Base-by-base conservation (phyloP, 257 asterid species). In the Gardenia jasminoides region DNA sequence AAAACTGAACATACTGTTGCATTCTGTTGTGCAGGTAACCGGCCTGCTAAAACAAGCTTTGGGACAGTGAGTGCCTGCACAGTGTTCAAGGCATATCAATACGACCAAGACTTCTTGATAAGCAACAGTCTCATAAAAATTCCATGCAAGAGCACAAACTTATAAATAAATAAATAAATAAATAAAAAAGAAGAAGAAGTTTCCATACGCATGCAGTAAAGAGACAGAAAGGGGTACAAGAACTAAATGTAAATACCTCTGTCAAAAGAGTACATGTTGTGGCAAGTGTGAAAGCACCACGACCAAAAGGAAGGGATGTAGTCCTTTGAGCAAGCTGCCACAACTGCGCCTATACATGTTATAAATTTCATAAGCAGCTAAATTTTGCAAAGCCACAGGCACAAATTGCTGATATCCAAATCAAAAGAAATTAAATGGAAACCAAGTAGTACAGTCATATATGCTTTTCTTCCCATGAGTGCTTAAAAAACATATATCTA, bases 301-400 rank as follows among this genome's bases (percentile, higher is more conserved):
- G 99, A 39, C 99, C 99, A 84, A 93, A 91, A 81, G 99, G 97
- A 86, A 95, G 94, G 75, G 99, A 89, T 78, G 97, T 92, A 22
- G 99, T 95, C 87, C 98, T 91, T 83, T 93, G 99, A 74, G 99
- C 99, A 89, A 95, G 97, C 87, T 95, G 98, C 99, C 97, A 93
- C 83, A 95, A 90, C 80, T 95, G 98, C 80, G 96, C 91, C 99
- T 95, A 85, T 76, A 76, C 52, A 58, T 24, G 24, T 56, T 15
- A 28, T 8, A 56, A 39, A 56, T 50, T 56, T 54, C 39, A 56
- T 22, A 20, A 39, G 56, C 64, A 31, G 13, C 69, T 39, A 36
- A 36, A 11, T 24, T 39, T 28, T 74, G 54, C 30, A 36, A 30
- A 50, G 47, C 4, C 10, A 58, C 2, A 5, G 36, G 46, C 22